Percentiles rank a stretch among this genome's conserved stretches.
phyloP scores from a whole-genome alignment of 2,329 filamentous ascomycete genomes.

The Ophiostoma ulmi region DNA sequence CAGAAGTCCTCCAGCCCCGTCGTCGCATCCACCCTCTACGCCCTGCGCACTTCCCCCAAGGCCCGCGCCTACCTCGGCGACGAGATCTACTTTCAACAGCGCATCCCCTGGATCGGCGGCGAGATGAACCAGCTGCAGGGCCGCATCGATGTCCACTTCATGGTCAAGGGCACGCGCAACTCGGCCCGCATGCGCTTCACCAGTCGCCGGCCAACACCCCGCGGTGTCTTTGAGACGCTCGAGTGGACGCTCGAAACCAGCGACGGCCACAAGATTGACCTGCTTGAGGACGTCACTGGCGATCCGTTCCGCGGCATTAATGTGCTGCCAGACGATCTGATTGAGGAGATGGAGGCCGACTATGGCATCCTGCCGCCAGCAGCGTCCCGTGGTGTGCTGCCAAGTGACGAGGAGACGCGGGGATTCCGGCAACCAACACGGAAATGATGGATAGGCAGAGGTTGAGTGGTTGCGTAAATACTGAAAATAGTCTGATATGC shows the following conservation, averaged over 20 bases:
- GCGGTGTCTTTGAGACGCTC: conserved; percentile 72
- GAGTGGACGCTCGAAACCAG: conserved; percentile 79
- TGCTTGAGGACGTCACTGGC: conserved; percentile 58
- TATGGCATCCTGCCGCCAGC: conserved; percentile 19
- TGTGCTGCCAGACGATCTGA: conserved; percentile 27
- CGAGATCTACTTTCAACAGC: conserved; percentile 73
- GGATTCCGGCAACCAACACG: conserved; percentile 50
- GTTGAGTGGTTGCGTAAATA: neutral
- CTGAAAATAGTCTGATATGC: neutral
- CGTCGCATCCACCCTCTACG: conserved; percentile 85
- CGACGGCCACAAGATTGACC: conserved; percentile 58
- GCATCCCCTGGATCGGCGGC: conserved; percentile 78
- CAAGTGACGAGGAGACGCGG: conserved; percentile 32
- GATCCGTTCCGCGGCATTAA: conserved; percentile 28
- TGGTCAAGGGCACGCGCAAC: conserved; percentile 72
- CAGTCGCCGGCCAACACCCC: conserved; percentile 60
- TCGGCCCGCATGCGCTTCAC: conserved; percentile 73
- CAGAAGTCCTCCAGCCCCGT: conserved; percentile 86
- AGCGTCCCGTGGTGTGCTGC: conserved; percentile 12
- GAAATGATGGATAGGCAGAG: conserved; percentile 19
- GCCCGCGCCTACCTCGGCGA: conserved; percentile 79
- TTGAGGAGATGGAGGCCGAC: conserved; percentile 37
- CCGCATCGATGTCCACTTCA: conserved; percentile 78
- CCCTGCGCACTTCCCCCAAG: conserved; percentile 70
- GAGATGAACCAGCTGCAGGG: conserved; percentile 94